Conservation (phyloP, 2,329 filamentous ascomycete species). For the Aureobasidium zeae region DNA sequence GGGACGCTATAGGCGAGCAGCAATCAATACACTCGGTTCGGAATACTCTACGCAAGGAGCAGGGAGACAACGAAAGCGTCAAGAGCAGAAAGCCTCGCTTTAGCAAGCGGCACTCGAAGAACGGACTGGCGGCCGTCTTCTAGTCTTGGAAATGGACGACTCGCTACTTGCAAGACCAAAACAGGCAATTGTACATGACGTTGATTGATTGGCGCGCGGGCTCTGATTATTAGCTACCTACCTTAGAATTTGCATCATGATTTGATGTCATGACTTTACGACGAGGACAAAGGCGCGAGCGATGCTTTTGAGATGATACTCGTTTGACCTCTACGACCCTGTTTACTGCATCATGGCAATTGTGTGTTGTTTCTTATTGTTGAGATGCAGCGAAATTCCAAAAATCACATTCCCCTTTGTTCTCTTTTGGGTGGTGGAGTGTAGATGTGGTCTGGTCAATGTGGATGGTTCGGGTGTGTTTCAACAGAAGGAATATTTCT, state of each 20-base stretch:
- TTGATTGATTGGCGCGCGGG: neutral
- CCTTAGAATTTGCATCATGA: no score
- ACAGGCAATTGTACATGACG: slow-evolving; percentile 8
- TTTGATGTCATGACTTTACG: slow-evolving; percentile 11
- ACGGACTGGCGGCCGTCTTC: slow-evolving; percentile 83
- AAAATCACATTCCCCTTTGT: neutral
- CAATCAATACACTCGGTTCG: slow-evolving; percentile 30
- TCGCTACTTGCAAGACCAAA: neutral
- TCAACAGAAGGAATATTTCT: no score
- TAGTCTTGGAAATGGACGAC: slow-evolving; percentile 29
- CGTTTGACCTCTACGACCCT: slow-evolving; percentile 1
- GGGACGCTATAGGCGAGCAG: slow-evolving; percentile 39
- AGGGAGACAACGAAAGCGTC: slow-evolving; percentile 40
- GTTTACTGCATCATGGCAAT: slow-evolving; percentile 12
- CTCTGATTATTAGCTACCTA: slow-evolving; percentile 5
- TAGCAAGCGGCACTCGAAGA: slow-evolving; percentile 89
- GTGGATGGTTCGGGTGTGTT: neutral
- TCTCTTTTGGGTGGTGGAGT: no score
- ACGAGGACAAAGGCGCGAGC: slow-evolving; percentile 8
- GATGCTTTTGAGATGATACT: neutral
- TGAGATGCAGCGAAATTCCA: slow-evolving; percentile 10
- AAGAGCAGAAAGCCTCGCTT: slow-evolving; percentile 55
- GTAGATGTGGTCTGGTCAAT: no score
- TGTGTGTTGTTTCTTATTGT: neutral
- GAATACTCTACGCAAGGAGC: slow-evolving; percentile 36